A percentile compares a stretch with the other conserved stretches of the same genome.
Evolutionary conservation across 805 yeast genomes (phyloP).

Genomic region (Dipodascus geniculatus): DNA sequence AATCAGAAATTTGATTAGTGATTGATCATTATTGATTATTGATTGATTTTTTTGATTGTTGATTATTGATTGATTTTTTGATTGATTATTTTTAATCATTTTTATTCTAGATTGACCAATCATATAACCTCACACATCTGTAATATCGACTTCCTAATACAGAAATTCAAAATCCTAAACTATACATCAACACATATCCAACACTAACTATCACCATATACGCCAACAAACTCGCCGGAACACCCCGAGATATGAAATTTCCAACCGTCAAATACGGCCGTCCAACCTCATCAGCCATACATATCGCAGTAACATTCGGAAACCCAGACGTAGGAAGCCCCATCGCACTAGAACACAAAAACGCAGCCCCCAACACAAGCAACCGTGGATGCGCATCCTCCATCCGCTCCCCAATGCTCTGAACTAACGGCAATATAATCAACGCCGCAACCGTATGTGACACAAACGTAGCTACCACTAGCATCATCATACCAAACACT

Average conservation of each 20-base stretch:
- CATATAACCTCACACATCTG: no score
- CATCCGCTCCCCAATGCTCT: slow-evolving; percentile 66
- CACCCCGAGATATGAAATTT: slow-evolving; percentile 81
- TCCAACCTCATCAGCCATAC: slow-evolving; percentile 87
- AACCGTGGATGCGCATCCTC: slow-evolving; percentile 68
- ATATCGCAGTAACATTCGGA: slow-evolving; percentile 95
- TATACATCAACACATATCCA: slow-evolving; percentile 64
- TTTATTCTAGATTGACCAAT: no score
- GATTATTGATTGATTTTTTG: no score
- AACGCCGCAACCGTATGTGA: slow-evolving; percentile 96
- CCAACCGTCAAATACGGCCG: slow-evolving; percentile 79
- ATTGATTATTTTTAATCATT: no score
- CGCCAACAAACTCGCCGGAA: slow-evolving; percentile 71
- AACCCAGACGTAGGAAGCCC: slow-evolving; percentile 96
- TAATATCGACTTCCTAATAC: no score
- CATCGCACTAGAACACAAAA: slow-evolving; percentile 90
- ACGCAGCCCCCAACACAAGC: slow-evolving; percentile 51
- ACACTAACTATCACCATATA: slow-evolving; percentile 63
- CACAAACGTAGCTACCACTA: slow-evolving; percentile 85
- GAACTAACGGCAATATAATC: slow-evolving; percentile 80
- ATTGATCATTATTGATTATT: no score
- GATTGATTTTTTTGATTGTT: no score
- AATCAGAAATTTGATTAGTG: no score
- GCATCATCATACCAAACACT: slow-evolving; percentile 70
- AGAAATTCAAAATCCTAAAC: slow-evolving; percentile 40